phyloP scores from a whole-genome alignment of 345 rosid species.

The Xanthoceras sorbifolium region DNA sequence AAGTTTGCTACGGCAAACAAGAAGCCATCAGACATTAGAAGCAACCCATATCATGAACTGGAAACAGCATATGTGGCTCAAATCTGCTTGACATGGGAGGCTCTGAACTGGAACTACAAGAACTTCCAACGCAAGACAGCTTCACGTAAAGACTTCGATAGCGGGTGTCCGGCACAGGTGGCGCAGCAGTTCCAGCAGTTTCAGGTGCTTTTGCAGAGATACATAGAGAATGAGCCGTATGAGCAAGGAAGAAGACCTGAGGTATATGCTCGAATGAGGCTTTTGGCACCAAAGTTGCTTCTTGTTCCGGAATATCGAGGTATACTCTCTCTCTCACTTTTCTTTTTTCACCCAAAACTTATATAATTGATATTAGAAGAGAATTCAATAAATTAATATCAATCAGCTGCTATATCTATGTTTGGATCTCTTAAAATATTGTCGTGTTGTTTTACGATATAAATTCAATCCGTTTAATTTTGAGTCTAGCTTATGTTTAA shows the following conservation, averaged over 20 bases:
- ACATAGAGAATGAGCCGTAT: slow-evolving; percentile 90
- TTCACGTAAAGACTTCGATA: slow-evolving; percentile 47
- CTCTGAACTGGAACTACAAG: slow-evolving; percentile 91
- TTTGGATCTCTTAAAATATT: background rate
- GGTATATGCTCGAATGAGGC: slow-evolving; percentile 91
- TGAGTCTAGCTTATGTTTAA: too few relatives aligned
- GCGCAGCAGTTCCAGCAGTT: slow-evolving; percentile 96
- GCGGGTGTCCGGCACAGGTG: slow-evolving; percentile 72
- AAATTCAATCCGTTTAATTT: too few relatives aligned
- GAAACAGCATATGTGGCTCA: slow-evolving; percentile 92
- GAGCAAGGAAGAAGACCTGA: slow-evolving; percentile 95
- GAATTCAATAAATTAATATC: background rate
- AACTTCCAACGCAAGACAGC: slow-evolving; percentile 63
- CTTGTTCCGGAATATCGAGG: slow-evolving; percentile 96
- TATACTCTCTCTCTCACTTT: slow-evolving; percentile 20
- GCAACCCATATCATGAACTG: slow-evolving; percentile 86
- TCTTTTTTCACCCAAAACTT: background rate
- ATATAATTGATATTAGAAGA: background rate
- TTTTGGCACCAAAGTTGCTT: slow-evolving; percentile 85
- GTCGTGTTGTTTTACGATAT: too few relatives aligned
- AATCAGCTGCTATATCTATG: background rate
- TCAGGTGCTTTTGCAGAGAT: slow-evolving; percentile 87
- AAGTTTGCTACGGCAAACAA: slow-evolving; percentile 60
- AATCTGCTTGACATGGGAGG: slow-evolving; percentile 95
- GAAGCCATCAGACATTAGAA: slow-evolving; percentile 46